A percentile compares a stretch with the other conserved stretches of the same genome.
Conservation (phyloP, 164 flowering plant genomes). For the Berberis vulgaris region DNA sequence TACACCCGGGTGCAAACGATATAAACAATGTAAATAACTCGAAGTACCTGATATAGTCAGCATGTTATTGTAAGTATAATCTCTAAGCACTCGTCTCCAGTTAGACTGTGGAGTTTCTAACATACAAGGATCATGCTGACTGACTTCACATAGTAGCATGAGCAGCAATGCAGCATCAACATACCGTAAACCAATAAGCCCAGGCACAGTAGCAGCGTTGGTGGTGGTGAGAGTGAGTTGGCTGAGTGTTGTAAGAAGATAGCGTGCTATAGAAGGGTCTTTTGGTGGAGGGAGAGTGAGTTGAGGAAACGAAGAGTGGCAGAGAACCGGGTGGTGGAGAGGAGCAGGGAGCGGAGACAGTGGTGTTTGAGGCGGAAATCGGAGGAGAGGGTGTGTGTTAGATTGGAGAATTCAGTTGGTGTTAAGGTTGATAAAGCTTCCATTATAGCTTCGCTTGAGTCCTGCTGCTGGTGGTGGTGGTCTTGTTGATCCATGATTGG, state of each 20-base stretch:
- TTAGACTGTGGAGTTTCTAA: constrained; percentile 19
- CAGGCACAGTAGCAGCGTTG: not conserved
- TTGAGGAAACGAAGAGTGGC: constrained; percentile 61
- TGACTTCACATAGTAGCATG: constrained; percentile 63
- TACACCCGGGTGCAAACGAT: no score
- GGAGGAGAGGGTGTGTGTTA: constrained; percentile 33
- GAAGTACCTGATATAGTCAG: constrained; percentile 23
- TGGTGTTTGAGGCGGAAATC: constrained; percentile 41
- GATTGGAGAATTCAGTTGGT: constrained; percentile 38
- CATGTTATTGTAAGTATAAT: constrained; percentile 17
- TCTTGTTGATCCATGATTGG: constrained; percentile 4
- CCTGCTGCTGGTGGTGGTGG: not conserved
- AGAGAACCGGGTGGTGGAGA: constrained; percentile 49
- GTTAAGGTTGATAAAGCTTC: constrained; percentile 49
- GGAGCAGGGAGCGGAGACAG: constrained; percentile 53
- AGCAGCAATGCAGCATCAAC: constrained; percentile 58
- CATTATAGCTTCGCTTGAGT: constrained; percentile 27
- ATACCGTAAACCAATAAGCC: constrained; percentile 35
- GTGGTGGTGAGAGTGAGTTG: constrained; percentile 27
- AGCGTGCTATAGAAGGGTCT: constrained; percentile 55
- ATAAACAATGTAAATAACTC: no score
- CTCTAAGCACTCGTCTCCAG: constrained; percentile 35
- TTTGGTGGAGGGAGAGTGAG: constrained; percentile 59
- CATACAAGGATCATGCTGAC: constrained; percentile 33
- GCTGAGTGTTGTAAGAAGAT: constrained; percentile 51